A percentile compares a stretch with the other conserved stretches of the same genome.
phyloP scores from a whole-genome alignment of 192 early-diverging fungal species.

The Mortierella alpina region DNA sequence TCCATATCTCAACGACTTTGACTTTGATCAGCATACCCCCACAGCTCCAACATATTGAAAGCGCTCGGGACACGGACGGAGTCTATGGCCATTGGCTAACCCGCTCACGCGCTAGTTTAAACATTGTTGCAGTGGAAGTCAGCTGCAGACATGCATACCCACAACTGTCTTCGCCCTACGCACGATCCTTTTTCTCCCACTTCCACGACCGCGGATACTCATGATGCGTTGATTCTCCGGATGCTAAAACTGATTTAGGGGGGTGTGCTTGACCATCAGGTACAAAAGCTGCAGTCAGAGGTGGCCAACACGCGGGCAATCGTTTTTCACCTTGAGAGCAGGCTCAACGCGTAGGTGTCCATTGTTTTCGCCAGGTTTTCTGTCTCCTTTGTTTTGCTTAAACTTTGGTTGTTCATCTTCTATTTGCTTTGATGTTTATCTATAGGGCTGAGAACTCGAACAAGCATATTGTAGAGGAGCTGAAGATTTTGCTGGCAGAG shows the following conservation, averaged over 20 bases:
- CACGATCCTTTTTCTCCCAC: background rate
- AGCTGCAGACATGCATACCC: conserved; percentile 1
- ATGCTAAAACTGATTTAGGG: conserved; percentile 10
- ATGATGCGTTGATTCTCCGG: background rate
- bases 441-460: conserved; percentile 44
- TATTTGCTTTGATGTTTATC: background rate
- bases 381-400: background rate
- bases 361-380: background rate
- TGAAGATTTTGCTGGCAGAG: conserved; percentile 44
- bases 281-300: conserved; percentile 41
- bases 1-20: background rate
- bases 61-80: conserved; percentile 24
- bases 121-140: background rate
- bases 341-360: conserved; percentile 40
- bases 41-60: background rate
- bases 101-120: background rate
- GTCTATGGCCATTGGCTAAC: conserved; percentile 35
- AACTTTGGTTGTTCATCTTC: background rate
- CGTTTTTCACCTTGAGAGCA: conserved; percentile 41
- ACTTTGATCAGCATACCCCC: background rate
- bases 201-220: background rate
- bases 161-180: background rate
- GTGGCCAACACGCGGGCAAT: conserved; percentile 47
- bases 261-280: conserved; percentile 35
- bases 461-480: conserved; percentile 49